phyloP scores from a whole-genome alignment of 2,329 filamentous ascomycete species.

The Stagonosporopsis cucurbitacearum region DNA sequence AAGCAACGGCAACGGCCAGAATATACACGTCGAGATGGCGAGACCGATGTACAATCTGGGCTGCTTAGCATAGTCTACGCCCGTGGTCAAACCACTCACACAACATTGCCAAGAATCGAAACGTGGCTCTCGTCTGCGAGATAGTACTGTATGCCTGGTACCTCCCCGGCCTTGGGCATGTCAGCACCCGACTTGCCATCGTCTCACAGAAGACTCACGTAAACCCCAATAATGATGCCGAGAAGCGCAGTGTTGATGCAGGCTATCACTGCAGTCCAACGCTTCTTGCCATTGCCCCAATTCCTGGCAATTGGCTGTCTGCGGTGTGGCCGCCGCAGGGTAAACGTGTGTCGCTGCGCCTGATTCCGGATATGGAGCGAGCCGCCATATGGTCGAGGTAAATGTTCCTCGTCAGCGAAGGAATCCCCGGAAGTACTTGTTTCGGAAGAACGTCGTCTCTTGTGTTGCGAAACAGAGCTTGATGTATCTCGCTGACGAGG shows the following conservation, averaged over 20 bases:
- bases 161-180: slow-evolving; percentile 64
- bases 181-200: slow-evolving; percentile 14
- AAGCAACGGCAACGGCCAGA: slow-evolving; percentile 76
- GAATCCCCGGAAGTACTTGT: slow-evolving; percentile 24
- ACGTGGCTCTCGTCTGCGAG: slow-evolving; percentile 72
- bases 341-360: slow-evolving; percentile 48
- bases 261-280: slow-evolving; percentile 70
- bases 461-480: slow-evolving; percentile 8
- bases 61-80: slow-evolving; percentile 2
- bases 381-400: slow-evolving; percentile 22
- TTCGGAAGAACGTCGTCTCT: slow-evolving; percentile 16
- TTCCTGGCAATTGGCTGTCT: slow-evolving; percentile 73
- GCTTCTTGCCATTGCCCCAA: slow-evolving; percentile 71
- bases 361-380: slow-evolving; percentile 34
- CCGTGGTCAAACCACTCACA: slow-evolving; percentile 43
- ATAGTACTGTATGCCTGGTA: slow-evolving; percentile 80
- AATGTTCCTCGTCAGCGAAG: slow-evolving; percentile 27
- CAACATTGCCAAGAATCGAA: slow-evolving; percentile 74
- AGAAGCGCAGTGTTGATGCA: slow-evolving; percentile 76
- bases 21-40: slow-evolving; percentile 71
- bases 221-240: slow-evolving; percentile 75
- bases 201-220: slow-evolving; percentile 50
- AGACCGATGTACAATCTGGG: slow-evolving; percentile 69
- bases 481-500: slow-evolving; percentile 7
- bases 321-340: slow-evolving; percentile 56